These are phyloP conservation scores for Wakefieldia striispora DNA, from an alignment of 768 basidiomycete species.

Conservation along the genomic window DNA sequence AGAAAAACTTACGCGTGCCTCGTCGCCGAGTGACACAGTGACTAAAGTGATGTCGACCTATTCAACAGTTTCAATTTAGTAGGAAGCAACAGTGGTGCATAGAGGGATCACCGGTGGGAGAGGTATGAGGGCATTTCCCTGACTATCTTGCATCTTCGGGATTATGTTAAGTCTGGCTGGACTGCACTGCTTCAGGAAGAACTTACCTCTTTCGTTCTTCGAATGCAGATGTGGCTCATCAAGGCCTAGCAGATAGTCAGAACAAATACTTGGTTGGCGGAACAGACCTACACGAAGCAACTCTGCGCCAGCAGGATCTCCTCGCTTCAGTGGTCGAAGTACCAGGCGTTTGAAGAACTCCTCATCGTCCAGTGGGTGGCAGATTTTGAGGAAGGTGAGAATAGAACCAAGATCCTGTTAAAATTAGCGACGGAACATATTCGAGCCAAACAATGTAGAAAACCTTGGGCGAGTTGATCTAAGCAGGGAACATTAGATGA, in stretches of 20 bases:
- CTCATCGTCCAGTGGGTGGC: constrained; percentile 77
- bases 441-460: not conserved
- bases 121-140: constrained; percentile 69
- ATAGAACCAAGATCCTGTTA: constrained; percentile 84
- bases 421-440: not conserved
- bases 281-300: constrained; percentile 56
- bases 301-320: constrained; percentile 63
- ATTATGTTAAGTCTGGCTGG: constrained; percentile 17
- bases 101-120: constrained; percentile 58
- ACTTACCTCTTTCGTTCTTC: constrained; percentile 76
- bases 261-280: not conserved
- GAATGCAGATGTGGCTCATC: constrained; percentile 76
- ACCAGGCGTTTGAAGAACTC: constrained; percentile 81
- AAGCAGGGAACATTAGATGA: not conserved
- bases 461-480: constrained; percentile 82
- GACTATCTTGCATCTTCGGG: constrained; percentile 75
- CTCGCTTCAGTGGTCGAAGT: constrained; percentile 72
- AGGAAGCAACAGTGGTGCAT: not conserved
- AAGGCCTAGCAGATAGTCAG: constrained; percentile 47
- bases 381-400: constrained; percentile 82
- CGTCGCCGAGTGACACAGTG: constrained; percentile 60
- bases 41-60: constrained; percentile 79
- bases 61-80: constrained; percentile 5
- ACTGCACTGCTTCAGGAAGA: not conserved
- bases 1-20: constrained; percentile 56